Evolutionary conservation across 2,329 filamentous ascomycete species (phyloP).

Genomic region (Penicillium aurantiogriseum): DNA sequence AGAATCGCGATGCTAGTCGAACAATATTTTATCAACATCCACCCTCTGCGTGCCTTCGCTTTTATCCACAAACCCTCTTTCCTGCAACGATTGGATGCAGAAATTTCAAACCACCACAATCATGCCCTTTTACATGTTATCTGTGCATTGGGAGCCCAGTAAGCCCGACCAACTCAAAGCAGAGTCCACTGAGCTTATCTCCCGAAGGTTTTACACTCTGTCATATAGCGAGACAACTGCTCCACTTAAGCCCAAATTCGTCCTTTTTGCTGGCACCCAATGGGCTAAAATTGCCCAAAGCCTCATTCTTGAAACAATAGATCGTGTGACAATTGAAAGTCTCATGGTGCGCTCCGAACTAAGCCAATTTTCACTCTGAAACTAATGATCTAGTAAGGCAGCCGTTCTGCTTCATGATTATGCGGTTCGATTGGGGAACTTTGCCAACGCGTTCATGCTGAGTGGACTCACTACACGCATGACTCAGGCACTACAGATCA

Average conservation of each 20-base stretch:
- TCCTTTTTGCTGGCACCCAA: conserved; percentile 17
- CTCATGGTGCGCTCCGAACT: conserved; percentile 15
- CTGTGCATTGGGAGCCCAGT: conserved; percentile 23
- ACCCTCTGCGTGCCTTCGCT: conserved; percentile 21
- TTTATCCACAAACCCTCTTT: conserved; percentile 24
- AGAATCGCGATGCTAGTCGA: conserved; percentile 18
- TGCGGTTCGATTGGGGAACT: conserved; percentile 31
- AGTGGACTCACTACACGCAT: conserved; percentile 32
- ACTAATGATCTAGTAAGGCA: conserved; percentile 10
- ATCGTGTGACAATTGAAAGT: conserved; percentile 24
- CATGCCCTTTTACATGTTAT: conserved; percentile 23
- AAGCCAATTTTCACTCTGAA: neutral
- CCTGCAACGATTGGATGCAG: conserved; percentile 15
- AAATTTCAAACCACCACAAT: conserved; percentile 3
- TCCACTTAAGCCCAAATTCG: conserved; percentile 10
- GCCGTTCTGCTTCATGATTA: conserved; percentile 33
- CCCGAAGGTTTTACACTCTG: conserved; percentile 17
- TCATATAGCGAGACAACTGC: conserved; percentile 16
- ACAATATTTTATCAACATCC: conserved; percentile 24
- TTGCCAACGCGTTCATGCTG: conserved; percentile 34
- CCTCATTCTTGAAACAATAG: conserved; percentile 21
- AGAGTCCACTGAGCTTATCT: neutral
- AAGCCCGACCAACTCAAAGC: neutral
- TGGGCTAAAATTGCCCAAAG: conserved; percentile 21
- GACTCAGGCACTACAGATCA: conserved; percentile 33